A percentile compares a stretch with the other conserved stretches of the same genome.
These are phyloP conservation scores for Sequoiadendron giganteum DNA, from an alignment of 75 land plant species.

Conservation along the genomic window DNA sequence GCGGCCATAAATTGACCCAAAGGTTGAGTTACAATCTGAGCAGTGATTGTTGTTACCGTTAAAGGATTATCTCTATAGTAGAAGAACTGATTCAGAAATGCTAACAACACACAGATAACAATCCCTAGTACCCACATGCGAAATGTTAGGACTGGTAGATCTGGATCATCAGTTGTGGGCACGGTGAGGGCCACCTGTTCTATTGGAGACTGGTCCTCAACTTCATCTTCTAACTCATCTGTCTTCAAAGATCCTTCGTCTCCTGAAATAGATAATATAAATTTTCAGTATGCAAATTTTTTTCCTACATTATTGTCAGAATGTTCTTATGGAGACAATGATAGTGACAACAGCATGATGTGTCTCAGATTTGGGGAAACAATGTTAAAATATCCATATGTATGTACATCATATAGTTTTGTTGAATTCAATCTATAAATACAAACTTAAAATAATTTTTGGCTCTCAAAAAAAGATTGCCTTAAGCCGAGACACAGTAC, in stretches of 20 bases:
- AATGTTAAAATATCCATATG: no score
- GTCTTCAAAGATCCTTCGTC: neutral
- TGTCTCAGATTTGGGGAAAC: no score
- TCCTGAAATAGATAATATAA: neutral
- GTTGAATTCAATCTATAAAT: no score
- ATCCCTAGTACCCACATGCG: conserved; percentile 39
- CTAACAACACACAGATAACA: conserved; percentile 16
- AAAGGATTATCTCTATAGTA: conserved; percentile 28
- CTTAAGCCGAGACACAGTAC: no score
- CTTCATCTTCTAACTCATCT: neutral
- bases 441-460: no score
- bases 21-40: conserved; percentile 33
- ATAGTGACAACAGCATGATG: no score
- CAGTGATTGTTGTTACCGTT: conserved; percentile 22
- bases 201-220: conserved; percentile 41
- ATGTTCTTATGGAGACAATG: no score
- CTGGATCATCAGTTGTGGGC: conserved; percentile 29
- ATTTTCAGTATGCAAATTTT: neutral
- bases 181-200: conserved; percentile 52
- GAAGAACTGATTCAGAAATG: conserved; percentile 45
- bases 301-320: no score
- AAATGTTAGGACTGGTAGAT: conserved; percentile 33
- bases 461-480: no score
- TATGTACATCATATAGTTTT: no score
- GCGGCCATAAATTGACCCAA: conserved; percentile 40